Base-by-base conservation (phyloP, 176 grass and related monocot genomes). In the Pontederia crassipes region DNA sequence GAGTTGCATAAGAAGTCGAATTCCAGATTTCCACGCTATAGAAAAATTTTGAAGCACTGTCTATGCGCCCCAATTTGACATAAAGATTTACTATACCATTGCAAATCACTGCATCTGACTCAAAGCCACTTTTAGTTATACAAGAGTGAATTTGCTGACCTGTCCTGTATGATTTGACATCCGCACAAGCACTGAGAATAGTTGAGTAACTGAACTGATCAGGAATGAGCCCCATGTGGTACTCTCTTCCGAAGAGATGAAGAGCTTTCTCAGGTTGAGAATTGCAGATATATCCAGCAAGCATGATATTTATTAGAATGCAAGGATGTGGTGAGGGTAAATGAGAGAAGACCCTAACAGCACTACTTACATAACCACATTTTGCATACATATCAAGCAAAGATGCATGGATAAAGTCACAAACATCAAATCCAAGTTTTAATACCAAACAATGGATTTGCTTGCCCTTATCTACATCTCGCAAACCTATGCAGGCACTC, bases 341-440 rank as follows among this genome's bases (percentile, higher is more conserved):
- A 16, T 67, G 29, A 46, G 72, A 74, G 18, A 87, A 95, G 46
- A 95, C 61, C 66, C 75, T 68, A 74, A 61, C 57, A 62, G 87
- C 84, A 64, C 59, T 65, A 13, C 68, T 58, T 49, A 81, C 82
- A 46, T 60, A 63, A 28, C 80, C 73, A 61, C 81, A 90, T 85
- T 96, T 96, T 73, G 83, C 86, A 57, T 97, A 97, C 92, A 97
- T 88, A 28, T 85, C 70, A 61, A 90, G 77, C 60, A 97, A 73
- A 53, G 92, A 97, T 68, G 86, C 78, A 67, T 62, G 70, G 52
- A 85, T 71, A 57, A 80, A 90, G 77, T 88, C 81, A 74, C 62
- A 75, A 77, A 62, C 52, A 59, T 79, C 66, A 32, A 88, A 40
- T 14, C 92, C 87, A 71, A 70, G 62, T 85, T 88, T 97, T 63